These are phyloP conservation scores for Saccharomyces hybrid DNA, from an alignment of 1,139 yeast species.

Conservation along the genomic window DNA sequence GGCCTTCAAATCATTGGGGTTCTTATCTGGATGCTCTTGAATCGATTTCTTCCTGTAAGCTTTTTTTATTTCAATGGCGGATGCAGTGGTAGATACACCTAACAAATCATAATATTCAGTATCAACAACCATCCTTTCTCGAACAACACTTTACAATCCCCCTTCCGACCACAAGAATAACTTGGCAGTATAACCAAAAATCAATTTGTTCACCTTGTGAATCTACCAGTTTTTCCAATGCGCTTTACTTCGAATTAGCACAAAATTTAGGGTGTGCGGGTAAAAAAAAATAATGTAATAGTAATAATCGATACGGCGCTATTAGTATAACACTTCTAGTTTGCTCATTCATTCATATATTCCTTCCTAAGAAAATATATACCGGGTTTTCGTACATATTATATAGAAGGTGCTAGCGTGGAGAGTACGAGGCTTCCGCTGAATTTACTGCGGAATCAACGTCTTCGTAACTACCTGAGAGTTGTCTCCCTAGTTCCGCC, in stretches of 20 bases:
- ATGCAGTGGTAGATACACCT: slow-evolving; percentile 58
- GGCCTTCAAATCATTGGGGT: slow-evolving; percentile 41
- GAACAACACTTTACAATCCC: not conserved
- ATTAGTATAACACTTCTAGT: not conserved
- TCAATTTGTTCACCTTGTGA: not conserved
- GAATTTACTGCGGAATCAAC: not conserved
- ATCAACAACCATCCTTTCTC: slow-evolving; percentile 65
- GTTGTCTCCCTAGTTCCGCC: not conserved
- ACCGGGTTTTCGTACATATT: not conserved
- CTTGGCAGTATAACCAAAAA: not conserved
- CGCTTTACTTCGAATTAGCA: not conserved
- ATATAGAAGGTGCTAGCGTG: not conserved
- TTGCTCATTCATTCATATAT: not conserved
- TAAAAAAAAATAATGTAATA: not conserved
- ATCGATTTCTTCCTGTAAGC: slow-evolving; percentile 88
- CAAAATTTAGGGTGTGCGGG: not conserved
- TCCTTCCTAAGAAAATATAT: not conserved
- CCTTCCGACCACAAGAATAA: not conserved
- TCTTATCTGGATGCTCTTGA: slow-evolving; percentile 70
- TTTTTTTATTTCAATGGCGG: slow-evolving; percentile 75
- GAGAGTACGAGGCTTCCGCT: not conserved
- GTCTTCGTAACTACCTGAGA: slow-evolving; percentile 3
- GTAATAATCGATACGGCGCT: not conserved
- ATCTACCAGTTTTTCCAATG: not conserved
- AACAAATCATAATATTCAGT: slow-evolving; percentile 77